Conservation (phyloP, 371 early-diverging fungal species). For the Apophysomyces sp. region DNA sequence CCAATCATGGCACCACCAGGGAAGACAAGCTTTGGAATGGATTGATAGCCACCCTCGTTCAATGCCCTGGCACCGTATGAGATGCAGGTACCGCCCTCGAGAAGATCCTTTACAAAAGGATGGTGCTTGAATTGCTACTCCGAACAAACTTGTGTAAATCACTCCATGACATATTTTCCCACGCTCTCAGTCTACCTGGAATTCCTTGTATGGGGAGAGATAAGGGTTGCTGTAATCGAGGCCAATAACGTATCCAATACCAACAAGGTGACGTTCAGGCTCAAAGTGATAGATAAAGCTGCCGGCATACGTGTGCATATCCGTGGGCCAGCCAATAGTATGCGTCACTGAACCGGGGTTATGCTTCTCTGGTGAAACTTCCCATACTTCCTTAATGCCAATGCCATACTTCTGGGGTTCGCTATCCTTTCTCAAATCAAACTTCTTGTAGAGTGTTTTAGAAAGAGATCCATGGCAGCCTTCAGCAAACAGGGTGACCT, state of each 20-base stretch:
- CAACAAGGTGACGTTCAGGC: conserved; percentile 73
- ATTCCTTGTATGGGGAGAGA: conserved; percentile 94
- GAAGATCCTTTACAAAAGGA: conserved; percentile 74
- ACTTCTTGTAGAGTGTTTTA: conserved; percentile 86
- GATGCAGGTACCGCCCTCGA: conserved; percentile 93
- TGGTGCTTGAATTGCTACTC: conserved; percentile 88
- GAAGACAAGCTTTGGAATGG: conserved; percentile 92
- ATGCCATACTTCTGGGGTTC: conserved; percentile 90
- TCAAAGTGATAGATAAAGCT: conserved; percentile 96
- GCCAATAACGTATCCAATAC: conserved; percentile 90
- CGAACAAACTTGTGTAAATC: conserved; percentile 8
- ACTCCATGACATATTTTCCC: conserved; percentile 13
- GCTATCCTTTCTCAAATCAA: conserved; percentile 82
- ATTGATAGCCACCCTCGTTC: conserved; percentile 95
- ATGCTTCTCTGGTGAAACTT: conserved; percentile 86
- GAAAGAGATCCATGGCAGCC: conserved; percentile 97
- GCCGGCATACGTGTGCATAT: conserved; percentile 90
- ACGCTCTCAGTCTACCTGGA: conserved; percentile 58
- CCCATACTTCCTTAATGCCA: conserved; percentile 98
- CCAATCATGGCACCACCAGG: conserved; percentile 97
- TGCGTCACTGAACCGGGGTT: conserved; percentile 87
- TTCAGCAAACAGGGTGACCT: conserved; percentile 95
- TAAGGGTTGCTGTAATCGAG: conserved; percentile 96
- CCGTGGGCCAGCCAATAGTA: conserved; percentile 92
- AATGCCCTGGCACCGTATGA: conserved; percentile 96